Evolutionary conservation across 352 stramenopile genomes (phyloP).

Genomic region (Globisporangium polare): DNA sequence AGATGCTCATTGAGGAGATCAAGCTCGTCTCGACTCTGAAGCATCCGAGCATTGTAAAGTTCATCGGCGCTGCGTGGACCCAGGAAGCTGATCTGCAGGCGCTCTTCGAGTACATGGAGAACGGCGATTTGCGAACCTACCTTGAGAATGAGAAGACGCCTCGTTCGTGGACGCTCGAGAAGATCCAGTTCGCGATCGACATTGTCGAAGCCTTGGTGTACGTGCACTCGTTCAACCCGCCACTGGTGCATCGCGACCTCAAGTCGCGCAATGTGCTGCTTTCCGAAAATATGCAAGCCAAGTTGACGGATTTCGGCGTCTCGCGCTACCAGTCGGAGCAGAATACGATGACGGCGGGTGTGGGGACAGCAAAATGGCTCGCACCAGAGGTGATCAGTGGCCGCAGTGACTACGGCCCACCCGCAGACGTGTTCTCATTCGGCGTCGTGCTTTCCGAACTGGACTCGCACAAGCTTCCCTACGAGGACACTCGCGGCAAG

Average conservation of each 20-base stretch:
- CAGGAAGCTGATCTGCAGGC: conserved; percentile 1
- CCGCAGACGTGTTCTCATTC: conserved; percentile 51
- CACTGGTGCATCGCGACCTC: conserved; percentile 56
- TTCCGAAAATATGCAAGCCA: conserved; percentile 28
- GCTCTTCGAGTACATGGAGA: conserved; percentile 12
- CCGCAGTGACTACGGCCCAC: conserved; percentile 19
- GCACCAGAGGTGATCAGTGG: conserved; percentile 20
- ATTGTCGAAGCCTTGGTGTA: conserved; percentile 57
- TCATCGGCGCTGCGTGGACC: conserved; percentile 10
- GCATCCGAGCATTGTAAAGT: conserved; percentile 3
- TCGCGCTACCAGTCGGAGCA: conserved; percentile 39
- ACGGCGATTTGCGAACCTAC: neutral
- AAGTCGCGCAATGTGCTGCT: conserved; percentile 50
- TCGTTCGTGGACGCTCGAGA: neutral
- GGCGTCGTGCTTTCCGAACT: conserved; percentile 40
- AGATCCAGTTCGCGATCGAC: conserved; percentile 28
- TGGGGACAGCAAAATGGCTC: neutral
- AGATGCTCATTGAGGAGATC: conserved; percentile 8
- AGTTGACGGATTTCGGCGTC: conserved; percentile 59
- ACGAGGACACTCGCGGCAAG: conserved; percentile 21
- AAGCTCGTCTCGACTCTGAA: conserved; percentile 8
- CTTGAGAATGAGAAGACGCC: neutral
- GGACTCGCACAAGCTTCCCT: conserved; percentile 45
- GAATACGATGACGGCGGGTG: conserved; percentile 41
- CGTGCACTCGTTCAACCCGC: conserved; percentile 48